phyloP scores from a whole-genome alignment of 2,329 filamentous ascomycete genomes.

The Balansia obtecta region DNA sequence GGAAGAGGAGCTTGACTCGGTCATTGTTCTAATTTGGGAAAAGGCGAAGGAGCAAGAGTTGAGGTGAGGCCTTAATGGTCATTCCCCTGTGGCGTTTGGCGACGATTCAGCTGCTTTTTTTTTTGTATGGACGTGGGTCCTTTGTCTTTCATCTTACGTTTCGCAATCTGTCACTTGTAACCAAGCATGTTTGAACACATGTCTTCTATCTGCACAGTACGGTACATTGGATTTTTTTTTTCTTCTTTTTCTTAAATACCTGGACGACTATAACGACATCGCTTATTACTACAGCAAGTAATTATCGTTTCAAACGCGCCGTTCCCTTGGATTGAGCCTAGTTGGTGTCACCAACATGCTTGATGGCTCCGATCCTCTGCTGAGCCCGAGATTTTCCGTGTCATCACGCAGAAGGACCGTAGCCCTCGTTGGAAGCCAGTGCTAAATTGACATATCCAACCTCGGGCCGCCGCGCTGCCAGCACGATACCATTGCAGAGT shows the following conservation, averaged over 20 bases:
- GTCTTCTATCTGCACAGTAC: neutral
- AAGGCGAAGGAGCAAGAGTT: slow-evolving; percentile 3
- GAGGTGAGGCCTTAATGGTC: neutral
- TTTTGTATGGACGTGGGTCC: too few species aligned
- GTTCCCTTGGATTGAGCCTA: slow-evolving; percentile 6
- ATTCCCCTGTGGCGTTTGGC: neutral
- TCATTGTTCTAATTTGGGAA: slow-evolving; percentile 30
- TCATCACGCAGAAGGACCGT: slow-evolving; percentile 14
- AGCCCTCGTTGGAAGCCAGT: slow-evolving; percentile 13
- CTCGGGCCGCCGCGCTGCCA: too few species aligned
- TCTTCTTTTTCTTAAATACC: neutral
- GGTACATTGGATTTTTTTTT: neutral
- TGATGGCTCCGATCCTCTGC: too few species aligned
- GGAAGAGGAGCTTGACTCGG: slow-evolving; percentile 22
- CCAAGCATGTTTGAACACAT: neutral
- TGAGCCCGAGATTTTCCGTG: slow-evolving; percentile 14
- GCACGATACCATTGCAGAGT: too few species aligned
- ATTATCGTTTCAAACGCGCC: neutral
- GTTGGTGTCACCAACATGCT: slow-evolving; percentile 11
- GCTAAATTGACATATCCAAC: too few species aligned
- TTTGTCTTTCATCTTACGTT: neutral
- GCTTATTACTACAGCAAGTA: neutral
- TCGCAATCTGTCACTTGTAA: neutral
- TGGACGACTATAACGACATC: neutral
- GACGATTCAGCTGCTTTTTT: neutral